Evolutionary conservation across 176 grass and related monocot species (phyloP), one percentile per base, ranked within the genome.

Genomic region (Phragmites australis): DNA sequence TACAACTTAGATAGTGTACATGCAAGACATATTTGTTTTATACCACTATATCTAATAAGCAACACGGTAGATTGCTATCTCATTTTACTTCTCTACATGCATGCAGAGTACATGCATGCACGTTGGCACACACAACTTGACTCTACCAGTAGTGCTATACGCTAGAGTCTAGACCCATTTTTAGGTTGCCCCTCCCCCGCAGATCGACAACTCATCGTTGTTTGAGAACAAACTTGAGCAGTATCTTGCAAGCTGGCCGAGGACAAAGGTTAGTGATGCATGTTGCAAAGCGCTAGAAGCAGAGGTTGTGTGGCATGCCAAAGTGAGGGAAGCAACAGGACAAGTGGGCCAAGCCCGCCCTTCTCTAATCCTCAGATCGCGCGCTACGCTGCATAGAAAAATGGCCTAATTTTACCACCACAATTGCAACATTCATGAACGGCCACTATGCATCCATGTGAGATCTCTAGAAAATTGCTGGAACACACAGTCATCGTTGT

Each of bases 191-290:
- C n/a, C n/a, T n/a, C n/a, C n/a, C n/a, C 34, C 37, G 25, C 16
- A 62, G 22, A 62, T 21, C 63, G 19, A 22, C 31, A 16, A 14
- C 25, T 44, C 23, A 74, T 46, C 26, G 39, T 49, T 50, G 48
- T 30, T 49, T 17, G 40, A 18, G 1, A 40, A 26, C 43, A 26
- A 68, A 58, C 42, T 3, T 5, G 42, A 11, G 42, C 34, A 37
- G 34, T 42, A 30, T 21, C 32, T 51, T 26, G 57, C 56, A 14
- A 65, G 37, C 44, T 75, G 79, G 73, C 27, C 22, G 48, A 55
- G 67, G 85, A 87, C 85, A 72, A 46, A 87, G 67, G 68, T 39
- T 54, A 87, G 79, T 82, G 79, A 82, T 43, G 54, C 42, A 52
- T 52, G n/a, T n/a, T n/a, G 65, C 65, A 9, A 80, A 26, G 55